Percentiles rank a stretch among this genome's conserved stretches.
Conservation (phyloP, 306 rosid genomes). For the Echinosophora koreensis region DNA sequence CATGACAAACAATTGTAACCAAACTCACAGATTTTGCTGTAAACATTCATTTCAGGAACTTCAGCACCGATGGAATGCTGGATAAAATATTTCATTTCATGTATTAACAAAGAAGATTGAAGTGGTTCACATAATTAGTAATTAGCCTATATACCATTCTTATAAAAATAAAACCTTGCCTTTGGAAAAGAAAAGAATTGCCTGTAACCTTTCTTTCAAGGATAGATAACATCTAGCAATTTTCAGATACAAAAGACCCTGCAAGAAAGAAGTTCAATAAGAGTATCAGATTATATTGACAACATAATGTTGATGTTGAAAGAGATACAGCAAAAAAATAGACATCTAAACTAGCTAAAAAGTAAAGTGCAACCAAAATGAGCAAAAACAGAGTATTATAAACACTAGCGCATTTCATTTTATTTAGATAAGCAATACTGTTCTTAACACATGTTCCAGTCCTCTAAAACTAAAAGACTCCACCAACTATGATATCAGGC, state of each 20-base stretch:
- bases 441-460: neutral
- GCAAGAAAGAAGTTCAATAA: constrained; percentile 48
- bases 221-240: constrained; percentile 74
- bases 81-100: constrained; percentile 20
- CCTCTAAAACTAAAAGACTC: neutral
- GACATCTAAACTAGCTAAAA: constrained; percentile 7
- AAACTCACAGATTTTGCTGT: neutral
- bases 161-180: constrained; percentile 54
- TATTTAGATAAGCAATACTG: constrained; percentile 21
- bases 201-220: constrained; percentile 66
- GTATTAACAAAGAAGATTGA: constrained; percentile 18
- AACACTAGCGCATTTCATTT: neutral
- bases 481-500: neutral
- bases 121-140: neutral
- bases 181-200: constrained; percentile 71
- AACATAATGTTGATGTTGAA: neutral
- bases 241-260: constrained; percentile 70
- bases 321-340: neutral
- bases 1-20: neutral
- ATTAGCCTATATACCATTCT: constrained; percentile 14
- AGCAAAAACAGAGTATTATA: constrained; percentile 12
- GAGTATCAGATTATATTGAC: constrained; percentile 21
- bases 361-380: neutral
- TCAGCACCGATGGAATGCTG: constrained; percentile 5
- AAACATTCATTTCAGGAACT: constrained; percentile 23